Base-by-base conservation (phyloP, 2,329 filamentous ascomycete genomes). In the Bipolaris zeicola region DNA sequence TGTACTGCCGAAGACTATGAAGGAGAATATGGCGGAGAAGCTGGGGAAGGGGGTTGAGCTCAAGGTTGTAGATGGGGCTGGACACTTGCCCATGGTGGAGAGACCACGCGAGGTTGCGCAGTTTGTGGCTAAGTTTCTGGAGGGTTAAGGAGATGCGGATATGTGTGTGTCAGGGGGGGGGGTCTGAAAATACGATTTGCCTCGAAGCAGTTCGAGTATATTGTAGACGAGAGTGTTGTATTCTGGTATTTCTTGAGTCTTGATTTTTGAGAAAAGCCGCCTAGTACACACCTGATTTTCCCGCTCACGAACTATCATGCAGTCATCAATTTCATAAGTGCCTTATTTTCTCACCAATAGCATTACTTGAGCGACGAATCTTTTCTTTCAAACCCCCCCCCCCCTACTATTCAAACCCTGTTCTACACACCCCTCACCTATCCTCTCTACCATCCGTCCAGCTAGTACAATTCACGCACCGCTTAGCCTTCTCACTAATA, bases 51-150 rank as follows among this genome's bases (percentile, higher is more conserved):
- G 88, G 0, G 83, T 82, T 0, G 81, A 85, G 56, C 82, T 92
- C 62, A 85, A 83, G 71, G 75, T 89, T 55, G 84, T 96, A 8
- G 84, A 89, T 0, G 79, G 82, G 7, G 87, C 91, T 0, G 92
- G 92, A 0, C 92, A 96, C 78, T 76, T 96, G 68, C 92, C 92
- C 0, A 96, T 96, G 90, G 87, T 87, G 45, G 92, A 96, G 77
- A 84, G 86, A 63, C 87, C 90, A 0, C 77, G 80, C 54, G 86
- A 82, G 3, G 92, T 93, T 71, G 88, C 88, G 71, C 78, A 83
- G 26, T 85, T 85, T 43, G 79, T 94, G 2, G 77, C 80, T 39
- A 78, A 74, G 7, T 90, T 90, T 50, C 47, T 72, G 11, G 58
- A 54, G 26, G 18, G 34, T 11, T 56, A 14, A 41, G 20, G 2